Conservation (phyloP, 2,329 filamentous ascomycete species). For the Aphanocladium album region DNA sequence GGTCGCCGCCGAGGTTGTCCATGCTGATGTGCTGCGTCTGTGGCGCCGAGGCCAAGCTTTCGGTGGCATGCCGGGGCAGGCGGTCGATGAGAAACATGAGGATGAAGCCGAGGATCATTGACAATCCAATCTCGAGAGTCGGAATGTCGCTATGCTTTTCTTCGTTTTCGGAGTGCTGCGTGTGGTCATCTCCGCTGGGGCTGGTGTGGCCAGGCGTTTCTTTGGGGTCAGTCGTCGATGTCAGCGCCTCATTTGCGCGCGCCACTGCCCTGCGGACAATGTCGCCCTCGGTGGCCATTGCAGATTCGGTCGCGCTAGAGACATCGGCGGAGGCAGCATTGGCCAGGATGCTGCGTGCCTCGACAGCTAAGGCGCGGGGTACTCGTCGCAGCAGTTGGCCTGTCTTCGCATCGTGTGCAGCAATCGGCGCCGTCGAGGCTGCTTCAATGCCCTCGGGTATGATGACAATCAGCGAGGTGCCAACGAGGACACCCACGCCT, state of each 20-base stretch:
- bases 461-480: conserved; percentile 92
- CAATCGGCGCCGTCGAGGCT: conserved; percentile 57
- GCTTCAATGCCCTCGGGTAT: conserved; percentile 96
- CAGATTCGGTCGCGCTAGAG: neutral
- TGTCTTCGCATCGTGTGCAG: conserved; percentile 33
- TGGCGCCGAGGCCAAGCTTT: conserved; percentile 59
- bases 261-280: conserved; percentile 8
- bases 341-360: conserved; percentile 21
- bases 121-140: conserved; percentile 76
- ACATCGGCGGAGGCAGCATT: neutral
- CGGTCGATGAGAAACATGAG: conserved; percentile 96
- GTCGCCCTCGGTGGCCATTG: neutral
- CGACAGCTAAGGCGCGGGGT: conserved; percentile 25
- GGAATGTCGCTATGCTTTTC: conserved; percentile 43
- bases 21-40: conserved; percentile 82
- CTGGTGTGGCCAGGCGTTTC: conserved; percentile 20
- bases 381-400: conserved; percentile 28
- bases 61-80: conserved; percentile 66
- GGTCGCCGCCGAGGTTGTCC: conserved; percentile 63
- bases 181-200: conserved; percentile 20
- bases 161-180: conserved; percentile 30
- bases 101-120: conserved; percentile 82
- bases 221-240: conserved; percentile 9
- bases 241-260: conserved; percentile 15
- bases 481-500: conserved; percentile 89